A percentile compares a stretch with the other conserved stretches of the same genome.
These are phyloP conservation scores for Castanea mollissima DNA, from an alignment of 306 rosid genomes.

Conservation along the genomic window DNA sequence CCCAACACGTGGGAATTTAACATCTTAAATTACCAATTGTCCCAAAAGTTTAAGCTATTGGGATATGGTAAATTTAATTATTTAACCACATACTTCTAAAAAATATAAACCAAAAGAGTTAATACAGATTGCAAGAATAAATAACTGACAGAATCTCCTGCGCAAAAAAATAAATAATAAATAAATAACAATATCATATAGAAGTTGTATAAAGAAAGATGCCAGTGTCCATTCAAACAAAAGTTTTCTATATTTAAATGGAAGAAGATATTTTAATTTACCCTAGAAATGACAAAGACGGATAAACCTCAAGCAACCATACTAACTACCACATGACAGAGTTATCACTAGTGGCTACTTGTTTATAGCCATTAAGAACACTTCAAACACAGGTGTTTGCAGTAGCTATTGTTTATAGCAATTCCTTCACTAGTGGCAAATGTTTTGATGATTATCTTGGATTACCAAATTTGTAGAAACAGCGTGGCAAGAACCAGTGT, in stretches of 20 bases:
- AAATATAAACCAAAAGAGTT: conserved; percentile 18
- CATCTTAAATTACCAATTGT: too few species aligned
- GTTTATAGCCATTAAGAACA: background rate
- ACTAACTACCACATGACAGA: background rate
- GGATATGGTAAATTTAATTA: too few species aligned
- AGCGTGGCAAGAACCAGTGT: background rate
- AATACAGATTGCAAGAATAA: background rate
- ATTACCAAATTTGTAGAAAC: background rate
- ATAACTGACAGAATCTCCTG: conserved; percentile 1
- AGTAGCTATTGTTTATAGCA: too few species aligned
- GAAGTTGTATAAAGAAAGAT: background rate
- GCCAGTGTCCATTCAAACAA: background rate
- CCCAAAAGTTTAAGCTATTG: too few species aligned
- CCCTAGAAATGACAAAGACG: background rate
- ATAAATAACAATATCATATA: background rate
- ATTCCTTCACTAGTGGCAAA: too few species aligned
- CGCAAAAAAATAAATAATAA: background rate
- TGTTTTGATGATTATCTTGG: background rate
- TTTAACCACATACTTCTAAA: background rate
- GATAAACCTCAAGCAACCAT: background rate
- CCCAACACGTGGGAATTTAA: too few species aligned
- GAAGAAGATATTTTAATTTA: background rate
- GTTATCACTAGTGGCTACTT: too few species aligned
- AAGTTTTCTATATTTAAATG: background rate
- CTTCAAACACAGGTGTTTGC: background rate